phyloP scores from a whole-genome alignment of 2,329 filamentous ascomycete genomes.

The Mycosphaerella arachidis region DNA sequence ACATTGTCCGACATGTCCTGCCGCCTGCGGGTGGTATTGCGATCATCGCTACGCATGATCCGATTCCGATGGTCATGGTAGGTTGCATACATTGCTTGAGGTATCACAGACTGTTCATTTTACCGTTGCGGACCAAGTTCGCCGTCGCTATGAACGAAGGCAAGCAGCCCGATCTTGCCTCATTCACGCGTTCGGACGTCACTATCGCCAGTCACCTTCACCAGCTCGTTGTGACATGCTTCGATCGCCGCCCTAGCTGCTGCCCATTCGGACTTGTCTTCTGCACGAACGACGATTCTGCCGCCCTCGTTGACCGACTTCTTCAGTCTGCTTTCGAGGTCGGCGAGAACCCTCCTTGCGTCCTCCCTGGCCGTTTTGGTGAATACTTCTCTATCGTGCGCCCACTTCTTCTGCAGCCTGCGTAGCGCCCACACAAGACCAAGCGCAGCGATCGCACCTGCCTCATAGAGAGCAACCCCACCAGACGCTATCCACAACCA shows the following conservation, averaged over 20 bases:
- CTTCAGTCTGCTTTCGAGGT: conserved; percentile 50
- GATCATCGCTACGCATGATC: not conserved
- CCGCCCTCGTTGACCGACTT: conserved; percentile 45
- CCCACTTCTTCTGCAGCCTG: conserved; percentile 57
- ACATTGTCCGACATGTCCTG: not conserved
- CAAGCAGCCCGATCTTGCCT: not conserved
- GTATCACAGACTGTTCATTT: not conserved
- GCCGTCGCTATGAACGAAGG: not conserved
- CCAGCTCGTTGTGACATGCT: conserved; percentile 12
- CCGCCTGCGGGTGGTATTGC: not conserved
- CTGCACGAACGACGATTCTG: conserved; percentile 32
- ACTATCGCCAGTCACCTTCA: not conserved
- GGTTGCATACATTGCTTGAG: not conserved
- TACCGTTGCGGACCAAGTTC: not conserved
- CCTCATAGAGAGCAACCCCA: conserved; percentile 52
- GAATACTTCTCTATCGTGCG: conserved; percentile 49
- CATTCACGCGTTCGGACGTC: not conserved
- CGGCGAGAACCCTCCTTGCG: conserved; percentile 51
- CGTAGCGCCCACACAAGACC: conserved; percentile 55
- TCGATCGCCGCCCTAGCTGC: conserved; percentile 43
- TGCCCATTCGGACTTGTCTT: conserved; percentile 38
- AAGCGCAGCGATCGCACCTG: conserved; percentile 55
- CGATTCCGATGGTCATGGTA: not conserved
- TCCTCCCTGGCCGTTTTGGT: conserved; percentile 53
- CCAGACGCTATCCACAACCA: conserved; percentile 54